A percentile compares a stretch with the other conserved stretches of the same genome.
Evolutionary conservation across 2,329 filamentous ascomycete species (phyloP).

Genomic region (Penicillium sp.): DNA sequence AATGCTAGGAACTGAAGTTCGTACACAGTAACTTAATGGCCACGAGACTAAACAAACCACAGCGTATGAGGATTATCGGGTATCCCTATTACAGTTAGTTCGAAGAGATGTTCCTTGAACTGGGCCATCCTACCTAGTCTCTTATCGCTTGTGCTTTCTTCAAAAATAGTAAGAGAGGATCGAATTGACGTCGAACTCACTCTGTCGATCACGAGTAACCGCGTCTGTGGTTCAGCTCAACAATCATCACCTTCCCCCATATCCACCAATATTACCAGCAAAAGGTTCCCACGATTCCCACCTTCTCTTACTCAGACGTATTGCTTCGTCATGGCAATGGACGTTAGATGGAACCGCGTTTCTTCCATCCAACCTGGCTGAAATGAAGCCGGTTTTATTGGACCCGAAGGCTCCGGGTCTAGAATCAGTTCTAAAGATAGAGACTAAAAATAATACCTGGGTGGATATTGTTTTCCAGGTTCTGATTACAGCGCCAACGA

Average conservation of each 20-base stretch:
- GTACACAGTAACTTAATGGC: too few relatives aligned
- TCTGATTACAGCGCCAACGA: slow-evolving; percentile 47
- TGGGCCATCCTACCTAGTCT: too few relatives aligned
- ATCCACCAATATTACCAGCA: slow-evolving; percentile 13
- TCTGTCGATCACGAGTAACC: too few relatives aligned
- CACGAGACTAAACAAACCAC: too few relatives aligned
- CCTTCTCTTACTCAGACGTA: slow-evolving; percentile 12
- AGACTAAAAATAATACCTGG: slow-evolving; percentile 55
- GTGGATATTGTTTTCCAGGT: slow-evolving; percentile 50
- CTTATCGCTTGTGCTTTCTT: too few relatives aligned
- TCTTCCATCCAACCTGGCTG: slow-evolving; percentile 9
- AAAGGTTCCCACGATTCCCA: slow-evolving; percentile 11
- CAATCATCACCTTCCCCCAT: slow-evolving; percentile 14
- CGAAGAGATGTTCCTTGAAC: too few relatives aligned
- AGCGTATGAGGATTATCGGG: too few relatives aligned
- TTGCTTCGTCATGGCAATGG: slow-evolving; percentile 19
- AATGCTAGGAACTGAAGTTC: too few relatives aligned
- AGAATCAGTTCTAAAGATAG: slow-evolving; percentile 46
- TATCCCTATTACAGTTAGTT: too few relatives aligned
- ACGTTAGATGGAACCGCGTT: slow-evolving; percentile 17
- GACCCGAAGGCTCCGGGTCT: slow-evolving; percentile 11
- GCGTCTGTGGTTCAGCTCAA: slow-evolving; percentile 14
- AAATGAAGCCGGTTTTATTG: slow-evolving; percentile 12
- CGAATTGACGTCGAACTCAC: too few relatives aligned
- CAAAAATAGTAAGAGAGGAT: too few relatives aligned